Base-by-base conservation (phyloP, 2,329 filamentous ascomycete genomes). In the Microdochium bolleyi region DNA sequence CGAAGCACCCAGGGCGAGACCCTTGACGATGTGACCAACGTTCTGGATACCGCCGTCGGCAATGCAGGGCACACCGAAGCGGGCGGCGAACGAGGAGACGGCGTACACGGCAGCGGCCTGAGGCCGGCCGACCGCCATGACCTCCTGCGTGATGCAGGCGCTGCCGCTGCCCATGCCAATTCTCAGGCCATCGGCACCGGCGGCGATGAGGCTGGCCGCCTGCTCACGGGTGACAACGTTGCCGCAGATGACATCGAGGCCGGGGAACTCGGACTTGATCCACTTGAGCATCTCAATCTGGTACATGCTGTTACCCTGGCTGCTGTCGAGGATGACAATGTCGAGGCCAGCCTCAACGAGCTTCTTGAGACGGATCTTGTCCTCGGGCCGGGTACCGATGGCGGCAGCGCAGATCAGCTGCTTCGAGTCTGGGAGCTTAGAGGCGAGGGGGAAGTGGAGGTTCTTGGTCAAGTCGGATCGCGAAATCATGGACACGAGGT, bases 81-180 rank as follows among this genome's bases (percentile, higher is more conserved):
- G 86, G 54, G 88, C 88, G 51, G 94, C 92, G 64, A 99, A 99
- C 52, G 83, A 78, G 64, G 89, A 86, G 63, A 99, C 94, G 61
- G 86, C 89, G 78, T 88, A 91, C 55, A 99, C 92, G 46, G 94
- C 86, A 25, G 92, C 89, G 44, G 95, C 94, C 75, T 99, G 94
- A 54, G 94, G 94, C 64, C 94, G 88, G 55, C 95, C 94, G 50
- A 99, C 92, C 61, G 94, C 94, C 94, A 99, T 99, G 67, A 99
- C 95, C 76, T 99, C 94, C 74, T 99, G 94, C 53, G 94, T 99
- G 64, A 99, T 99, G 74, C 94, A 99, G 67, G 94, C 94, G 67
- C 89, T 95, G 67, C 94, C 94, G 68, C 90, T 95, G 62, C 94
- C 94, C 94, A 99, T 99, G 69, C 94, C 94, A 67, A 99, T 99